These are phyloP conservation scores for Gossypium lobatum DNA, from an alignment of 441 rosid species.

Conservation along the genomic window DNA sequence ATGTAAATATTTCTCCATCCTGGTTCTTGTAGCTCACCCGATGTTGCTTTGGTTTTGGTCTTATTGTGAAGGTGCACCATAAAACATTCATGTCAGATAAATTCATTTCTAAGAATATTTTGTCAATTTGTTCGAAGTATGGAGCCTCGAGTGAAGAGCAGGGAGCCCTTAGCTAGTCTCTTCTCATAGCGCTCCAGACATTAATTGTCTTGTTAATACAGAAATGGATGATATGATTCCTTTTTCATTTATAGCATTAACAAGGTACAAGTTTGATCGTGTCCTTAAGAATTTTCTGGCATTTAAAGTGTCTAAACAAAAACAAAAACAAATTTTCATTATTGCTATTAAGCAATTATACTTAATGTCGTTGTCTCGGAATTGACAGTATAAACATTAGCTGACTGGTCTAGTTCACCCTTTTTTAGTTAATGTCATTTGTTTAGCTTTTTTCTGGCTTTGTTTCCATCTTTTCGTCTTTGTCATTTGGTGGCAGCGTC, in stretches of 20 bases:
- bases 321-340: not conserved
- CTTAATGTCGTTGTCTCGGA: not conserved
- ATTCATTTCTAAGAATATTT: not conserved
- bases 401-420: not conserved
- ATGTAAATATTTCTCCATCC: not conserved
- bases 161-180: constrained; percentile 46
- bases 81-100: not conserved
- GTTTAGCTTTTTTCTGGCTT: not conserved
- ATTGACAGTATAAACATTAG: not conserved
- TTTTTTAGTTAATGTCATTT: not conserved
- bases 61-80: not conserved
- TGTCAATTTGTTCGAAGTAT: constrained; percentile 1
- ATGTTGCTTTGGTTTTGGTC: not conserved
- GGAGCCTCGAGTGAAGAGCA: constrained; percentile 79
- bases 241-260: constrained; percentile 8
- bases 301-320: not conserved
- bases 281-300: not conserved
- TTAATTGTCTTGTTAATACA: constrained; percentile 26
- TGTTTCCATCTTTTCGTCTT: not conserved
- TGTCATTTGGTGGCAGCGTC: not conserved
- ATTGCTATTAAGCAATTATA: not conserved
- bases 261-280: constrained; percentile 11
- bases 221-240: constrained; percentile 32
- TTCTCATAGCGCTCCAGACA: constrained; percentile 69
- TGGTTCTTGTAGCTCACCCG: not conserved